phyloP scores from a whole-genome alignment of 352 stramenopile genomes.

The Pythium rishiriense region DNA sequence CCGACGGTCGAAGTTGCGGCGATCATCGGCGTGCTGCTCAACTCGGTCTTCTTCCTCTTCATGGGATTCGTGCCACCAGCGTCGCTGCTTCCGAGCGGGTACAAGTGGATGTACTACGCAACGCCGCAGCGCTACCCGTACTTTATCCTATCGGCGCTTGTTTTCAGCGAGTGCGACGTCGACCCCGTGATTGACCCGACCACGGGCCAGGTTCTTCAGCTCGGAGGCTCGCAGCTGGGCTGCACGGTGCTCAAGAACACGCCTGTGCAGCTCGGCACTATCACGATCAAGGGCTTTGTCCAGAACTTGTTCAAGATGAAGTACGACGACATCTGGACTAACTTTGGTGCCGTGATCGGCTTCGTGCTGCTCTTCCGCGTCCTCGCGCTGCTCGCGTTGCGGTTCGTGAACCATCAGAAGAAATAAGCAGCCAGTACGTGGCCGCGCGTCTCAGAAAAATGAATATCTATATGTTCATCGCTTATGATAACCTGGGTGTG shows the following conservation, averaged over 20 bases:
- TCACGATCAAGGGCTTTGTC: slow-evolving; percentile 35
- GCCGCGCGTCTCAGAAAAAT: neutral
- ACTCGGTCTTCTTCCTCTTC: slow-evolving; percentile 51
- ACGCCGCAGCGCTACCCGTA: slow-evolving; percentile 32
- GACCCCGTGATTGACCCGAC: slow-evolving; percentile 19
- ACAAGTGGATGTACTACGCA: slow-evolving; percentile 35
- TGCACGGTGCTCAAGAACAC: slow-evolving; percentile 29
- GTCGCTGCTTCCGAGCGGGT: slow-evolving; percentile 24
- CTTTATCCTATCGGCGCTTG: slow-evolving; percentile 27
- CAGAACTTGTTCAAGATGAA: slow-evolving; percentile 37
- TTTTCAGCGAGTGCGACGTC: slow-evolving; percentile 26
- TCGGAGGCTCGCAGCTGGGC: slow-evolving; percentile 24
- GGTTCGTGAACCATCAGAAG: slow-evolving; percentile 41
- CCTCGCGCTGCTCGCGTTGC: slow-evolving; percentile 29
- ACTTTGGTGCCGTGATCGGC: slow-evolving; percentile 27
- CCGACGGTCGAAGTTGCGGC: slow-evolving; percentile 36
- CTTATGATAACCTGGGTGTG: no score
- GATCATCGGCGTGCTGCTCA: slow-evolving; percentile 38
- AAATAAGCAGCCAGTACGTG: slow-evolving; percentile 8
- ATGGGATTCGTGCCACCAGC: slow-evolving; percentile 38
- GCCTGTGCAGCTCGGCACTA: slow-evolving; percentile 18
- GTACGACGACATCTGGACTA: slow-evolving; percentile 30
- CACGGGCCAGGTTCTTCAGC: slow-evolving; percentile 13
- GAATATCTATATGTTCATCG: no score
- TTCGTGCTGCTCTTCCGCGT: slow-evolving; percentile 33